Base-by-base conservation (phyloP, 2,329 filamentous ascomycete genomes). In the Ophiognomonia clavigignenti-juglandacearum region DNA sequence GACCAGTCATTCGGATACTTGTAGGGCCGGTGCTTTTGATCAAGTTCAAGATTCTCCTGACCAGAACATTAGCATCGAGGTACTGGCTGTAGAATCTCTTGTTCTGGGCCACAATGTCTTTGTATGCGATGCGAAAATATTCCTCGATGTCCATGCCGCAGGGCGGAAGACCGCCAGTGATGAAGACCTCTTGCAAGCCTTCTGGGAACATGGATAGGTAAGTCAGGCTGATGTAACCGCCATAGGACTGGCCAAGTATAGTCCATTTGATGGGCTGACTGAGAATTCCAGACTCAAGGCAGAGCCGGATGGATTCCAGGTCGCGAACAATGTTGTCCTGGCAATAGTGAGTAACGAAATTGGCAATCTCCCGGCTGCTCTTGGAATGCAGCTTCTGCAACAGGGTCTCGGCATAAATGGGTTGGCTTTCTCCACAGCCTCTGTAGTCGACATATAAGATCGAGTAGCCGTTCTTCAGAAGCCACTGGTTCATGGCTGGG, bases 311-410 rank as follows among this genome's bases (percentile, higher is more conserved):
- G 3, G 84, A 83, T 59, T 90, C 86, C 48, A 83, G 85, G 56
- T 90, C 86, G 39, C 75, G 74, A 6, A 88, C 84, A 49, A 89
- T 89, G 56, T 74, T 85, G 59, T 88, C 85, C 4, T 85, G 85
- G 14, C 85, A 74, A 62, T 87, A 88, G 14, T 76, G 64, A 57
- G 79, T 82, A 42, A 88, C 66, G 55, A 86, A 86, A 39, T 77
- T 71, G 2, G 79, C 80, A 58, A 86, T 81, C 36, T 77, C 73
- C 29, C 66, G 56, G 5, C 73, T 68, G 16, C 14, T 16, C 58
- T 76, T 75, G 3, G 81, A 78, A 13, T 18, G 6, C 16, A 10
- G 34, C 77, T 70, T 32, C 75, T 66, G 39, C 75, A 74, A 9
- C 8, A 86, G 67, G 1, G 76, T 81, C 11, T 70, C 73, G 8